phyloP scores from a whole-genome alignment of 768 basidiomycete genomes.

The Hysterangium stoloniferum region DNA sequence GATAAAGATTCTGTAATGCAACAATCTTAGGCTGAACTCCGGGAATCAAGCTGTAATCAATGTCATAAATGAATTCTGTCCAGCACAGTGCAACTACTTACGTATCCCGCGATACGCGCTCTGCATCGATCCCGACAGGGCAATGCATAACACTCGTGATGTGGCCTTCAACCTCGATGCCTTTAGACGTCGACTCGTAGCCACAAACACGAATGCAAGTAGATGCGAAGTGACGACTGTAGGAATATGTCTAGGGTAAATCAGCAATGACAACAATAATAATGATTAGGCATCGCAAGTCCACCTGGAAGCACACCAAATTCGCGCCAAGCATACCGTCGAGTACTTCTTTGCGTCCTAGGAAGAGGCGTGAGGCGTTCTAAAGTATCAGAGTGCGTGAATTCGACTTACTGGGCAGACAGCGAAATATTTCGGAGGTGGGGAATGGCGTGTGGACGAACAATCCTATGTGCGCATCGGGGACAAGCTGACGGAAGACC shows the following conservation, averaged over 20 bases:
- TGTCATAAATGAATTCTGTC: neutral
- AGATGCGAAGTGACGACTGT: slow-evolving; percentile 89
- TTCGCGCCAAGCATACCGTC: slow-evolving; percentile 98
- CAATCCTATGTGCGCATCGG: slow-evolving; percentile 67
- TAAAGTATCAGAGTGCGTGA: neutral
- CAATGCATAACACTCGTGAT: slow-evolving; percentile 80
- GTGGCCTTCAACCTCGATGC: slow-evolving; percentile 85
- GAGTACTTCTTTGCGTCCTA: slow-evolving; percentile 84
- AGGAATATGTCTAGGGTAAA: slow-evolving; percentile 69
- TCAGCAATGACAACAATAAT: neutral
- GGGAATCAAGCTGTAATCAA: slow-evolving; percentile 45
- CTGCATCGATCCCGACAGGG: slow-evolving; percentile 93
- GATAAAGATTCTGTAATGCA: slow-evolving; percentile 75
- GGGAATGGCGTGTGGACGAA: slow-evolving; percentile 99
- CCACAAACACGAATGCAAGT: slow-evolving; percentile 96
- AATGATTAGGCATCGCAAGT: slow-evolving; percentile 9
- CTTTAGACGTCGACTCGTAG: slow-evolving; percentile 50
- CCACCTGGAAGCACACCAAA: slow-evolving; percentile 86
- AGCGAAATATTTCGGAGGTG: slow-evolving; percentile 91
- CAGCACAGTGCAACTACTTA: slow-evolving; percentile 26
- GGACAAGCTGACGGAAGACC: slow-evolving; percentile 63
- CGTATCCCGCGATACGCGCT: slow-evolving; percentile 78
- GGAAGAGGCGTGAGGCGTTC: neutral
- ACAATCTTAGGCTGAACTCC: slow-evolving; percentile 89
- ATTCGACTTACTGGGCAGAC: slow-evolving; percentile 65